Evolutionary conservation across 352 stramenopile species (phyloP), one percentile per base, ranked within the genome.

Genomic region (Phytophthora litchii): DNA sequence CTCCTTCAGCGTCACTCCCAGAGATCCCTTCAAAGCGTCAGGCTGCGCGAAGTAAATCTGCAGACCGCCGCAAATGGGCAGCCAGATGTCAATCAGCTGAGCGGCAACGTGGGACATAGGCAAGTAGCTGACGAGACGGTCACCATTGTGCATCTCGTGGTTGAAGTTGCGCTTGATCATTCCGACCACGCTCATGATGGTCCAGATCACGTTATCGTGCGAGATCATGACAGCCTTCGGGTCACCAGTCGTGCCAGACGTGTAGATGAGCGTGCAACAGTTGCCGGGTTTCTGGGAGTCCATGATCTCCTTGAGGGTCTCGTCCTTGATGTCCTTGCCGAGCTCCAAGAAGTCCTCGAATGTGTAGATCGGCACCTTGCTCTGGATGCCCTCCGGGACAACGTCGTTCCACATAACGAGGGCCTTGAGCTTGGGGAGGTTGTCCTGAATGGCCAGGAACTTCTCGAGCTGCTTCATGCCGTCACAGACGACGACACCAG

Each of bases 141-240:
- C 77, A 5, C 56, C 56, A 60, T 87, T 89, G 67, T 68, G 49
- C 53, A 94, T 79, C 19, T 85, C 17, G 40, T 83, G 40, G 45
- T 73, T 72, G 47, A 84, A 83, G 54, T 84, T 78, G 35, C 64
- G 68, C 54, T 88, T 76, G 37, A 93, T 70, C 73, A 88, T 84
- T 27, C 47, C 60, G 3, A 88, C 51, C 52, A 95, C 80, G 42
- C 71, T 82, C 34, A 67, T 50, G 44, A 91, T 85, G 17, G 85
- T 96, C 86, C 85, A 97, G 5, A 83, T 83, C 11, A 98, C 74
- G 69, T 98, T 98, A 74, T 98, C 93, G 78, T 98, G 91, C 42
- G 87, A 97, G 55, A 98, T 93, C 94, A 98, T 98, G 21, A 98
- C 95, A 20, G 91, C 94, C 77, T 98, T 98, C n/a, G 95, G 95